Evolutionary conservation across 177 flowering plant genomes (phyloP), one percentile per base, ranked within the genome.

Genomic region (Tripterygium wilfordii): DNA sequence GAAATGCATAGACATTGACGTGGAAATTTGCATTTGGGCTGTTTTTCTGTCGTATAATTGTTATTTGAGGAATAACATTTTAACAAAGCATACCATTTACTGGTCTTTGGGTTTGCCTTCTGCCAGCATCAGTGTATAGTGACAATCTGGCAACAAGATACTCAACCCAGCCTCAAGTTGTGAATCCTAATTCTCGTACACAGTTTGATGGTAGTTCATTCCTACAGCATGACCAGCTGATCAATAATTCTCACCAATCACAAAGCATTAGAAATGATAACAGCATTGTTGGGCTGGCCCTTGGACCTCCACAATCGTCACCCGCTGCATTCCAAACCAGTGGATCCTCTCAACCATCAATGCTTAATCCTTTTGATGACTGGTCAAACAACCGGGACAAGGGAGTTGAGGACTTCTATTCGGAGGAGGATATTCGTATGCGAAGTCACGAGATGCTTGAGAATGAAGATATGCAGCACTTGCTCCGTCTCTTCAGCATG

Each of bases 391-490:
- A 46, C 41, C 46, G 64, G 10, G 72, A 63, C 31, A 63, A 31
- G 44, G 74, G 64, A 40, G 54, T 35, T 31, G 73, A 65, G 1
- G 74, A 60, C 13, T 54, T 59, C 42, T 51, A 63, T 23, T 41
- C 74, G 3, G 77, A 72, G 52, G 74, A 72, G 41, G 77, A 72
- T 25, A 72, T 72, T 6, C 74, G 74, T 36, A 16, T 60, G 1
- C 61, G 60, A 36, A 72, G 77, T 44, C 63, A 67, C 48, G 68
- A 67, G 53, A 64, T 74, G 75, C 72, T 74, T 26, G 75, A 67
- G 56, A 67, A 61, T 29, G 79, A 74, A n/a, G 75, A 74, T 45
- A 72, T 72, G 68, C 77, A 72, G 45, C 71, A 69, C 14, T 54
- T 65, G 53, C 74, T 72, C n/a, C 60, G 64, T 17, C 31, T 65